Percentiles rank a stretch among this genome's conserved stretches.
Evolutionary conservation across 2,329 filamentous ascomycete genomes (phyloP).

Genomic region (Fonsecaea multimorphosa): DNA sequence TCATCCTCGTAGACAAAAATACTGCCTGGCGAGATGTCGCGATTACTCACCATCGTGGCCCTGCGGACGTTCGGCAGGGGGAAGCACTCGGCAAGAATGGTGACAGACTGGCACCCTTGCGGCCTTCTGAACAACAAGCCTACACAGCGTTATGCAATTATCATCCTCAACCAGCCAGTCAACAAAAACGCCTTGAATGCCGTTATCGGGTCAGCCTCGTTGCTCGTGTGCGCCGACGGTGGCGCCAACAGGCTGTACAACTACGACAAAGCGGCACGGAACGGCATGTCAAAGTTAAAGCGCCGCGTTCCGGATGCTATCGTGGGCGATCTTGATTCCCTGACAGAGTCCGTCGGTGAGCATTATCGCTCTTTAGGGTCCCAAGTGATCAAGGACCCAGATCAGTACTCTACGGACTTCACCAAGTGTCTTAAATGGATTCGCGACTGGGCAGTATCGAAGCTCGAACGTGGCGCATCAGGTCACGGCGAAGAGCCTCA

Average conservation of each 20-base stretch:
- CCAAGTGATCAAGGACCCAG: slow-evolving; percentile 70
- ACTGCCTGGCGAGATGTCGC: neutral
- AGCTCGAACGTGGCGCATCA: slow-evolving; percentile 32
- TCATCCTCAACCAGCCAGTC: slow-evolving; percentile 69
- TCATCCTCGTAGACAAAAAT: neutral
- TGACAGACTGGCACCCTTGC: slow-evolving; percentile 32
- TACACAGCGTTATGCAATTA: slow-evolving; percentile 49
- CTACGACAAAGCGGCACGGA: slow-evolving; percentile 20
- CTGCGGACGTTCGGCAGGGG: neutral
- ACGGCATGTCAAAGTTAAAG: neutral
- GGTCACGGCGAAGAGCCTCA: slow-evolving; percentile 34
- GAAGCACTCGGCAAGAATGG: slow-evolving; percentile 5
- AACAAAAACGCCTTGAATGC: slow-evolving; percentile 50
- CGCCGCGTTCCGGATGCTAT: slow-evolving; percentile 69
- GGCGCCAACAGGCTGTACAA: slow-evolving; percentile 79
- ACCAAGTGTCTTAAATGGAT: slow-evolving; percentile 76
- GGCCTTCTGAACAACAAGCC: slow-evolving; percentile 29
- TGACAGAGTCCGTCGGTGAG: slow-evolving; percentile 65
- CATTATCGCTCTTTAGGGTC: slow-evolving; percentile 70
- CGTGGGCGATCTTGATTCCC: slow-evolving; percentile 89
- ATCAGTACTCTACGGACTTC: slow-evolving; percentile 91
- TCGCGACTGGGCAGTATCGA: slow-evolving; percentile 43
- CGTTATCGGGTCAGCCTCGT: slow-evolving; percentile 57
- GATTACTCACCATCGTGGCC: neutral
- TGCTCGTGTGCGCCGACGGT: slow-evolving; percentile 84